Evolutionary conservation across 1,284 basidiomycete species (phyloP).

Genomic region (Ceratobasidium sp.): DNA sequence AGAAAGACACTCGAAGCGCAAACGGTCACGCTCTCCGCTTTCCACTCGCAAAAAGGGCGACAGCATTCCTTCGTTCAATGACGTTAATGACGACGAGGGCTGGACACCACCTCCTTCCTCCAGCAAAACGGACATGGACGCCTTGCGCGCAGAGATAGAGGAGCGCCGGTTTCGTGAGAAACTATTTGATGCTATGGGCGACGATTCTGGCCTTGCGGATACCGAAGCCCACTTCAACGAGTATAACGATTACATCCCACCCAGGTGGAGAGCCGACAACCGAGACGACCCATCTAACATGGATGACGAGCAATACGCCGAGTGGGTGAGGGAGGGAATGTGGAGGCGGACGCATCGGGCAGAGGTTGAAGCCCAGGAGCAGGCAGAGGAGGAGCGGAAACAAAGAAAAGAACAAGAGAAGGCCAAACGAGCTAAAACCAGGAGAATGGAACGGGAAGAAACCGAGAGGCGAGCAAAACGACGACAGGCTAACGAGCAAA

Average conservation of each 20-base stretch:
- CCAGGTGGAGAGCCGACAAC: conserved; percentile 52
- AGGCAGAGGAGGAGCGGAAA: conserved; percentile 55
- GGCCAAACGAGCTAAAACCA: conserved; percentile 60
- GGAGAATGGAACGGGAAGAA: conserved; percentile 58
- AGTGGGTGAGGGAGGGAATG: conserved; percentile 80
- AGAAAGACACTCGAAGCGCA: background rate
- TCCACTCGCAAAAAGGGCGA: conserved; percentile 7
- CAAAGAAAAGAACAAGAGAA: conserved; percentile 58
- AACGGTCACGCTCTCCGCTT: conserved; percentile 13
- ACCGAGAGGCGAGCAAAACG: conserved; percentile 58
- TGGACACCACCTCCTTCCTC: conserved; percentile 36
- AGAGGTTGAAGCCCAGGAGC: conserved; percentile 67
- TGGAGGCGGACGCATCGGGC: conserved; percentile 63
- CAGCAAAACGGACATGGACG: conserved; percentile 57
- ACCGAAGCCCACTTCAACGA: conserved; percentile 68
- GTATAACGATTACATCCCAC: conserved; percentile 66
- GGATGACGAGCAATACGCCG: conserved; percentile 85
- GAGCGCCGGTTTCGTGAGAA: conserved; percentile 70
- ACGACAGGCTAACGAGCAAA: conserved; percentile 56
- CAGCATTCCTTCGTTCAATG: background rate
- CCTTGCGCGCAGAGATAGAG: conserved; percentile 61
- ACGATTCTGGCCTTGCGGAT: conserved; percentile 64
- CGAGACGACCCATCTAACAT: conserved; percentile 49
- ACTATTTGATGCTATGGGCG: conserved; percentile 69
- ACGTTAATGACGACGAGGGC: conserved; percentile 7